These are phyloP conservation scores for Diplodia seriata DNA, from an alignment of 2,329 filamentous ascomycete genomes.

Conservation along the genomic window DNA sequence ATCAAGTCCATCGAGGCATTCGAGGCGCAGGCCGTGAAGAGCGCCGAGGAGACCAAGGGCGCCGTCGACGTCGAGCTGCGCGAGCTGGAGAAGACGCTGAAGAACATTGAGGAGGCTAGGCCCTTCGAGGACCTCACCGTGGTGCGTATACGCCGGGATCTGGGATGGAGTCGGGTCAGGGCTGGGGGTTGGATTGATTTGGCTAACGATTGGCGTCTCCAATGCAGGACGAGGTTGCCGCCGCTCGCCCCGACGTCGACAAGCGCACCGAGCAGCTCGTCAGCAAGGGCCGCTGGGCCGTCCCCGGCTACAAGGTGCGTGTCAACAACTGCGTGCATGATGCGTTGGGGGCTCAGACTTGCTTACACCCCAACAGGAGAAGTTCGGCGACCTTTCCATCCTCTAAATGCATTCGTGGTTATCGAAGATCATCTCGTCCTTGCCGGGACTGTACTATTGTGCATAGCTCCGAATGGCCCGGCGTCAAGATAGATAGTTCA, in stretches of 20 bases:
- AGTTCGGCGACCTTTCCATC: slow-evolving; percentile 95
- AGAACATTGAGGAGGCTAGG: slow-evolving; percentile 95
- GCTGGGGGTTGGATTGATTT: slow-evolving; percentile 26
- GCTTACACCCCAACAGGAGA: slow-evolving; percentile 76
- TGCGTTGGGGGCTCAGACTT: neutral
- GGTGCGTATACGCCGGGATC: slow-evolving; percentile 65
- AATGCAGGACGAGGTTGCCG: slow-evolving; percentile 85
- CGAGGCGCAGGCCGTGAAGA: slow-evolving; percentile 95
- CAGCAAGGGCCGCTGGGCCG: slow-evolving; percentile 96
- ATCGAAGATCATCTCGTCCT: slow-evolving; percentile 28
- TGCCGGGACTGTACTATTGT: slow-evolving; percentile 32
- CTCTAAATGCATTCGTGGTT: slow-evolving; percentile 67
- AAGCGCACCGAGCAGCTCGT: slow-evolving; percentile 95
- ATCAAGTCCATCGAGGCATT: slow-evolving; percentile 98
- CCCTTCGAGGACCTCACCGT: slow-evolving; percentile 98
- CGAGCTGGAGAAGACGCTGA: slow-evolving; percentile 91
- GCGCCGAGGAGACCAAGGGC: slow-evolving; percentile 94
- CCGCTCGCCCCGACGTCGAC: slow-evolving; percentile 95
- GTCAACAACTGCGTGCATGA: neutral
- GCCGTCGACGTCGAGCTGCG: slow-evolving; percentile 94
- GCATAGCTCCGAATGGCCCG: slow-evolving; percentile 28
- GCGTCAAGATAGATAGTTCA: slow-evolving; percentile 33
- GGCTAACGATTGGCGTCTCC: slow-evolving; percentile 36
- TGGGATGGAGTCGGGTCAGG: slow-evolving; percentile 8
- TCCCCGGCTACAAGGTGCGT: slow-evolving; percentile 97